Evolutionary conservation across 305 asterid species (phyloP).

Genomic region (Lippia alba): DNA sequence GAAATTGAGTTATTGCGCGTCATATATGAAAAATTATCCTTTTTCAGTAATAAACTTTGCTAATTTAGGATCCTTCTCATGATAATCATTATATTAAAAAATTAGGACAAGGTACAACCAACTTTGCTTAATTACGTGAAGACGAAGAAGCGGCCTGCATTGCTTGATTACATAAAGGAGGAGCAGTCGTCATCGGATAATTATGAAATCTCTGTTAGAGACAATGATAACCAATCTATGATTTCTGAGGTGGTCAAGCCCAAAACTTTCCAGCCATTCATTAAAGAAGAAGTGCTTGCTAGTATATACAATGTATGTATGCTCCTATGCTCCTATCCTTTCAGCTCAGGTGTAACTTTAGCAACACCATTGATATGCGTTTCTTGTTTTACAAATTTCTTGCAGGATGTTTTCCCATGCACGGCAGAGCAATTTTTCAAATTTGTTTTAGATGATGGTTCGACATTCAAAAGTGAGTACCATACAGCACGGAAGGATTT

Average conservation of each 20-base stretch:
- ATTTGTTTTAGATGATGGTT: constrained; percentile 71
- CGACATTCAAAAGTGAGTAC: constrained; percentile 79
- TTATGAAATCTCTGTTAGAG: constrained; percentile 62
- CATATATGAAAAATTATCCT: not conserved
- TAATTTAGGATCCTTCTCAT: constrained; percentile 29
- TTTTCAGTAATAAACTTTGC: constrained; percentile 6
- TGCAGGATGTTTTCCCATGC: constrained; percentile 85
- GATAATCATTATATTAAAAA: constrained; percentile 25
- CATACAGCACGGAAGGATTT: constrained; percentile 75
- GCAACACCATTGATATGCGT: constrained; percentile 16
- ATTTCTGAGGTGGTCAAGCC: constrained; percentile 51
- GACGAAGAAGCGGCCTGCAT: constrained; percentile 67
- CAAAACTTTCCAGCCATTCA: constrained; percentile 65
- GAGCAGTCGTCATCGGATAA: constrained; percentile 45
- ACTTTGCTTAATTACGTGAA: constrained; percentile 44
- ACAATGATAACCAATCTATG: constrained; percentile 46
- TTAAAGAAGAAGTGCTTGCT: constrained; percentile 81
- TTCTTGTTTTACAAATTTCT: constrained; percentile 32
- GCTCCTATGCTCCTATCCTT: constrained; percentile 8
- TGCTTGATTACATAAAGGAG: constrained; percentile 48
- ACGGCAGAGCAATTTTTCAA: constrained; percentile 82
- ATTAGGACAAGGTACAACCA: constrained; percentile 69
- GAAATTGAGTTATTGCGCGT: constrained; percentile 3
- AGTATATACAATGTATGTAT: constrained; percentile 64
- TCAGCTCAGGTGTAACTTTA: constrained; percentile 7